Evolutionary conservation across 2,329 filamentous ascomycete genomes (phyloP).

Genomic region (Didymellaceae sp.): DNA sequence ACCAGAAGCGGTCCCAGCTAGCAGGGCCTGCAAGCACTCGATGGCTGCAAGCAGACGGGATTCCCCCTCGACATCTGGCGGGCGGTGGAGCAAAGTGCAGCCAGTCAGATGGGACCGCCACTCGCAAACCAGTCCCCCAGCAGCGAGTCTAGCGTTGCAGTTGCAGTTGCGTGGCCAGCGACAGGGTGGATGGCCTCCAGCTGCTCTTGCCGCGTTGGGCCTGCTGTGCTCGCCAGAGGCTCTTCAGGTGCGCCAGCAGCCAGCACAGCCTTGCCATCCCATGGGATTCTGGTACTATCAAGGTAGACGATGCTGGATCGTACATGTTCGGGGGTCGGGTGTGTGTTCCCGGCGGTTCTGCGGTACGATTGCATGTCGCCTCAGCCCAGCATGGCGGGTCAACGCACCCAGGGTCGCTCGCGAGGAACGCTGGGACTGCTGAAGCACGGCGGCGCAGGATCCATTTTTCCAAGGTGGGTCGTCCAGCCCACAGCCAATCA

Average conservation of each 20-base stretch:
- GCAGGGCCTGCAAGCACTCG: not conserved
- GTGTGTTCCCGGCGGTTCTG: not conserved
- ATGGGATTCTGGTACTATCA: not conserved
- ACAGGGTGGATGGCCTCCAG: not conserved
- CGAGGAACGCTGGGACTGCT: not conserved
- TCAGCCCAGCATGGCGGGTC: not conserved
- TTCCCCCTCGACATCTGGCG: not conserved
- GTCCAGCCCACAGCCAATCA: not conserved
- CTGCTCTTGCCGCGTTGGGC: not conserved
- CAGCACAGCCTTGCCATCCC: not conserved
- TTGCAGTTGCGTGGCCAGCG: not conserved
- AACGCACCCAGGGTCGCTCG: conserved; percentile 3
- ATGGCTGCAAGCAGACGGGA: conserved; percentile 3
- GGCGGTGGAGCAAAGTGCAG: not conserved
- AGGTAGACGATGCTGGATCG: no score
- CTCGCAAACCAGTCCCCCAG: not conserved
- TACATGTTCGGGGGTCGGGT: not conserved
- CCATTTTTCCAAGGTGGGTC: not conserved
- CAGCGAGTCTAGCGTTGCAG: no score
- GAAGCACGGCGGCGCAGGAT: not conserved
- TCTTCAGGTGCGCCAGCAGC: not conserved
- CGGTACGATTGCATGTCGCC: no score
- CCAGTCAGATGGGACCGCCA: not conserved
- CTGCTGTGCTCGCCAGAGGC: not conserved
- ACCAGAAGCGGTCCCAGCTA: not conserved